Conservation (phyloP, 2,329 filamentous ascomycete genomes). For the Xylaria sp. region DNA sequence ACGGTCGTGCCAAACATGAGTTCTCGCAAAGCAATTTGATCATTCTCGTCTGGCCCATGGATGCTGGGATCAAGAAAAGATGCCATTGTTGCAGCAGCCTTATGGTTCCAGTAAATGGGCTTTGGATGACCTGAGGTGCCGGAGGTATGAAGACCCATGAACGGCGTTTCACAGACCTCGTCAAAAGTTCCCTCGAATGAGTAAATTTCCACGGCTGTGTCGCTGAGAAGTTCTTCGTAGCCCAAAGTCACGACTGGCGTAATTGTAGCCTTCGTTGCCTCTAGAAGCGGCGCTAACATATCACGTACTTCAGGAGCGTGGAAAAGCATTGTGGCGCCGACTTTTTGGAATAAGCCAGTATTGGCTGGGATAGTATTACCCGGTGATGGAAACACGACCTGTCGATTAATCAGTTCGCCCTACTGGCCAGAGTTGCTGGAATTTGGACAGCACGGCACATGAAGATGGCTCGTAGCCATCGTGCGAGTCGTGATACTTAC, state of each 20-base stretch:
- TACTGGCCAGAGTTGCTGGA: neutral
- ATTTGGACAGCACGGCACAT: neutral
- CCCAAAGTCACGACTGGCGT: slow-evolving; percentile 20
- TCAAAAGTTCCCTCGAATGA: slow-evolving; percentile 30
- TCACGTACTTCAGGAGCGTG: slow-evolving; percentile 32
- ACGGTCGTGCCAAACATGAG: slow-evolving; percentile 19
- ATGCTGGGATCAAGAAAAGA: slow-evolving; percentile 12
- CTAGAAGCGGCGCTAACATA: slow-evolving; percentile 22
- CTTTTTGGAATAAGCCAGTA: slow-evolving; percentile 23
- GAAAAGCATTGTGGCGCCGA: slow-evolving; percentile 34
- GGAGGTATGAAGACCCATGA: slow-evolving; percentile 42
- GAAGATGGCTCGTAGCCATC: neutral
- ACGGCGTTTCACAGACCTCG: slow-evolving; percentile 19
- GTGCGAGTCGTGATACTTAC: slow-evolving; percentile 18
- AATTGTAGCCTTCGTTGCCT: slow-evolving; percentile 25
- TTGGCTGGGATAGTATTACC: slow-evolving; percentile 15
- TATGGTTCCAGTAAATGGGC: slow-evolving; percentile 40
- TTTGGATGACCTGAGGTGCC: slow-evolving; percentile 43
- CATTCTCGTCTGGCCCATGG: neutral
- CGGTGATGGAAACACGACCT: slow-evolving; percentile 14
- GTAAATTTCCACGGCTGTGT: slow-evolving; percentile 23
- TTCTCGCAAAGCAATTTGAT: neutral
- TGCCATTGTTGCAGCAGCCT: slow-evolving; percentile 6
- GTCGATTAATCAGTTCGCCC: neutral
- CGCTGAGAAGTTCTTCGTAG: slow-evolving; percentile 27